These are phyloP conservation scores for Mucor sp. DNA, from an alignment of 371 early-diverging fungal genomes.

Conservation along the genomic window DNA sequence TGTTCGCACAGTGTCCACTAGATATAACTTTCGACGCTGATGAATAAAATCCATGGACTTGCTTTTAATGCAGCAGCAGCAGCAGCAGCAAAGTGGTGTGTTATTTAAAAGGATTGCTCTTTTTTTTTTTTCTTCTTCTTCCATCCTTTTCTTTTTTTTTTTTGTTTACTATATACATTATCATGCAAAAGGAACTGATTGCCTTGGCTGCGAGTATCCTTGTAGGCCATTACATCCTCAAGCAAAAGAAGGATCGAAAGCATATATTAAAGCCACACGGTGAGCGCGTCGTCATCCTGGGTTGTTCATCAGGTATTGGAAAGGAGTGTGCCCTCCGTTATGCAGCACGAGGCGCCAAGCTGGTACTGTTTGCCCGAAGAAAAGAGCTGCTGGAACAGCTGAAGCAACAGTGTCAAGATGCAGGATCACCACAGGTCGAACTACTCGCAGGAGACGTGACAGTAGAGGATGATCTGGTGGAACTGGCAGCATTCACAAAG, in stretches of 20 bases:
- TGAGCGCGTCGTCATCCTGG: conserved; percentile 77
- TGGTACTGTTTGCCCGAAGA: conserved; percentile 74
- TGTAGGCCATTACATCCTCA: conserved; percentile 7
- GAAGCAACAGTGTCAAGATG: conserved; percentile 44
- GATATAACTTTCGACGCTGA: conserved; percentile 7
- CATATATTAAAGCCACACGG: conserved; percentile 14
- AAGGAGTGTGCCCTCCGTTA: conserved; percentile 68
- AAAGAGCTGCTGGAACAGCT: conserved; percentile 51
- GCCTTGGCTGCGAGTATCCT: neutral
- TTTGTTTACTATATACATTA: neutral
- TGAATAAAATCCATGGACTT: neutral
- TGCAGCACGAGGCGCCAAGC: conserved; percentile 68
- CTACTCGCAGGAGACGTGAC: conserved; percentile 38
- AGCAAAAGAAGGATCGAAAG: conserved; percentile 9
- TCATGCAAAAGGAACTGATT: conserved; percentile 11
- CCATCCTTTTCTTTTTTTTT: neutral
- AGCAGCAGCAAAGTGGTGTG: no score
- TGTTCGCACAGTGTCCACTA: neutral
- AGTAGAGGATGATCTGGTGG: conserved; percentile 29
- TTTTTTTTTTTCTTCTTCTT: no score
- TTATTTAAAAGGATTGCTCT: no score
- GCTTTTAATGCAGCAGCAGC: neutral
- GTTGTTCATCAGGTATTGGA: conserved; percentile 86
- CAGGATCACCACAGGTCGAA: conserved; percentile 23
- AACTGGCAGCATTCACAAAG: conserved; percentile 20